Conservation (phyloP, 441 rosid genomes). For the Omphalea diandra region DNA sequence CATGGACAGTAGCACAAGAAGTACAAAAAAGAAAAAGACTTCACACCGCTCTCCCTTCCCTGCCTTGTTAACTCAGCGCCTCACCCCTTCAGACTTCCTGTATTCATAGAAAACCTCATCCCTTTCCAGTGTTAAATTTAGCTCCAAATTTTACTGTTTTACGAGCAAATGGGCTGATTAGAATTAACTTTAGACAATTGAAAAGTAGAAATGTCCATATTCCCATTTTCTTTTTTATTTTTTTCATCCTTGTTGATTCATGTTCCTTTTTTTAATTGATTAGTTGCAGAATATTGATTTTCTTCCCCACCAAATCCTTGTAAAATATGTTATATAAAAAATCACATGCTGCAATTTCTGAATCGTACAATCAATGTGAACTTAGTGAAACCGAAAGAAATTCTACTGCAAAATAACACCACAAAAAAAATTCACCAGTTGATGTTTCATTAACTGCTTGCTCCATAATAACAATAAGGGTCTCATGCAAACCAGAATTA, state of each 20-base stretch:
- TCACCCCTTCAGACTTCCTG: no score
- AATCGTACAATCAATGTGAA: background rate
- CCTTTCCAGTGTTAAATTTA: background rate
- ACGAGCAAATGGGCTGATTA: background rate
- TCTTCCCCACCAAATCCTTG: background rate
- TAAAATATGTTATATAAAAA: background rate
- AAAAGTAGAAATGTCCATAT: background rate
- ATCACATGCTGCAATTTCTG: background rate
- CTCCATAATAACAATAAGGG: background rate
- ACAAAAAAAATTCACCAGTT: background rate
- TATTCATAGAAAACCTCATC: background rate
- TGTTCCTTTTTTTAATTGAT: background rate
- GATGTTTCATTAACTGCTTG: slow-evolving; percentile 1
- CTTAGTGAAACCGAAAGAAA: background rate
- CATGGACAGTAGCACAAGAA: background rate
- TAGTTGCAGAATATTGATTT: background rate
- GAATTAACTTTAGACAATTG: background rate
- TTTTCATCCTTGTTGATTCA: background rate
- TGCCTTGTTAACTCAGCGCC: background rate
- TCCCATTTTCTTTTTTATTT: background rate
- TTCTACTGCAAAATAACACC: background rate
- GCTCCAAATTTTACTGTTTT: background rate
- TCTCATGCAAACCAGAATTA: background rate
- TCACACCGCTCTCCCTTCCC: background rate
- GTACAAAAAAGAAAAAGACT: no score